Base-by-base conservation (phyloP, 2,329 filamentous ascomycete genomes). In the Coniochaeta sp. region DNA sequence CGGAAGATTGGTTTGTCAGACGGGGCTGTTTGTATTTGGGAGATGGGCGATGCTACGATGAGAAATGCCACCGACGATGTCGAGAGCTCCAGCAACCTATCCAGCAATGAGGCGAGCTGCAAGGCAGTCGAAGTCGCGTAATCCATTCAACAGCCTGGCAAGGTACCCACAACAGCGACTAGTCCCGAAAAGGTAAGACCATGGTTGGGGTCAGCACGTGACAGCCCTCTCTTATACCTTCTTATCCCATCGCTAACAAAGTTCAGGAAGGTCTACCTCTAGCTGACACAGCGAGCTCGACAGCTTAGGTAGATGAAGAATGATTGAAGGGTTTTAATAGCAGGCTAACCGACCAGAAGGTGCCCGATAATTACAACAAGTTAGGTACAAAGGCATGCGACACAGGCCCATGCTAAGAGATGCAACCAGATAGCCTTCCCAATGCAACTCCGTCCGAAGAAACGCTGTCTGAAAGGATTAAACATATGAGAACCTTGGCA, bases 91-190 rank as follows among this genome's bases (percentile, higher is more conserved):
- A 54, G 43, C 58, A 52, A 33, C 17, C n/a, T n/a, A n/a, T n/a
- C n/a, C n/a, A n/a, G n/a, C n/a, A n/a, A n/a, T n/a, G 54, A 58
- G 24, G 31, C 40, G 44, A 56, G 59, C 59, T 58, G 24, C 54
- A 61, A 63, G 61, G 61, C 61, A 63, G 61, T 54, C 61, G 47
- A 28, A 61, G 59, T 60, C 61, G 61, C 61, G 61, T 63, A 63
- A 63, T 63, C 57, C 43, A 44, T 43, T 34, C 52, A 56, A 36
- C 54, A 56, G 54, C 54, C 54, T 38, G 26, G 24, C 24, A 4
- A 52, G 12, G 22, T 31, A 52, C 24, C 47, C 47, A 52, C 43
- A 22, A 14, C 1, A 52, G 12, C 7, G 17, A 12, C 47, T 52
- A 52, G 22, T 17, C 26, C 47, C 14, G 22, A 31, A 52, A 7